These are phyloP conservation scores for Leccinum longicurvipes DNA, from an alignment of 768 basidiomycete genomes.

Conservation along the genomic window DNA sequence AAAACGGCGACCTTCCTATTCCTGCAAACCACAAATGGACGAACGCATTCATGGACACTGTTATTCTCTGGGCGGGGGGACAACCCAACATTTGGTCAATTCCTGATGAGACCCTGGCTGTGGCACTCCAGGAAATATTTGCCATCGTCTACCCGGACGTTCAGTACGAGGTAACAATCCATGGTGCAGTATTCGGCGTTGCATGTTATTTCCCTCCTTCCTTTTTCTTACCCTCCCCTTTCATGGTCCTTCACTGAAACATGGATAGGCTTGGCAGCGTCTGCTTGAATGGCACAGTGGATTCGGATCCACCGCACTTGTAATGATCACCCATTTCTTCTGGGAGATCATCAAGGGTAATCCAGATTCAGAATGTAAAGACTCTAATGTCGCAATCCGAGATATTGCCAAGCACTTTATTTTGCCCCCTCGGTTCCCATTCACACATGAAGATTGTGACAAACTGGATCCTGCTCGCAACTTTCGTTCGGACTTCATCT, in stretches of 20 bases:
- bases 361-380: neutral
- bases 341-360: neutral
- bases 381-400: neutral
- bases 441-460: slow-evolving; percentile 1
- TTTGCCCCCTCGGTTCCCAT: neutral
- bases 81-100: slow-evolving; percentile 1
- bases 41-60: neutral
- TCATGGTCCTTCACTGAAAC: neutral
- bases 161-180: neutral
- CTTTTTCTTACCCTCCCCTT: neutral
- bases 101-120: neutral
- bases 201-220: neutral
- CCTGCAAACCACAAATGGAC: neutral
- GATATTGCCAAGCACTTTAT: neutral
- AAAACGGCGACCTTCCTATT: neutral
- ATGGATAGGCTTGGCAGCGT: neutral
- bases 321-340: slow-evolving; percentile 1
- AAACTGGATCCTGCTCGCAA: neutral
- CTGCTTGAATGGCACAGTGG: slow-evolving; percentile 4
- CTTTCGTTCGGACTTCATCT: neutral
- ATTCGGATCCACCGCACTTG: neutral
- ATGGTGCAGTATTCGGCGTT: neutral
- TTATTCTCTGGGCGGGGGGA: slow-evolving; percentile 1
- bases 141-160: neutral
- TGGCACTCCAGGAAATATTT: slow-evolving; percentile 4